Conservation (phyloP, 441 rosid species). For the Mallotus repandus region DNA sequence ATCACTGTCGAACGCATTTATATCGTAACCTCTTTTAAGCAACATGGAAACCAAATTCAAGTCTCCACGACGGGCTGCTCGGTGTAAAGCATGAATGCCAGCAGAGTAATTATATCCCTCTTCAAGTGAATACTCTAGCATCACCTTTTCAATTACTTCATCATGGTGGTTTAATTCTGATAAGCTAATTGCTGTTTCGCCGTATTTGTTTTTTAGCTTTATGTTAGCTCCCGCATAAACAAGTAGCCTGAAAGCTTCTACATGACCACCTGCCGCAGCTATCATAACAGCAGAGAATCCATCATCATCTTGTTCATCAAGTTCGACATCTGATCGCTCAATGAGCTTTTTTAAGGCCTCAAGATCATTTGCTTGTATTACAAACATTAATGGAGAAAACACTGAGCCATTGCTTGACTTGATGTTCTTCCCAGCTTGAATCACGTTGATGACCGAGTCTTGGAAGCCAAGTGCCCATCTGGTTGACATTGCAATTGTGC, state of each 20-base stretch:
- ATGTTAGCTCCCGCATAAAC: conserved; percentile 84
- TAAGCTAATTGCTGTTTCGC: conserved; percentile 63
- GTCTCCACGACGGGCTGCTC: conserved; percentile 83
- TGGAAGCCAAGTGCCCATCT: conserved; percentile 70
- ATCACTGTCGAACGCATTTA: conserved; percentile 61
- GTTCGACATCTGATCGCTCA: conserved; percentile 37
- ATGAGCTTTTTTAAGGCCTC: conserved; percentile 62
- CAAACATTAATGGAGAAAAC: conserved; percentile 62
- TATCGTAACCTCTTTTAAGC: conserved; percentile 58
- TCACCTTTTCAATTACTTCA: conserved; percentile 75
- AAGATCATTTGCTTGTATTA: conserved; percentile 56
- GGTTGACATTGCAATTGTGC: conserved; percentile 53
- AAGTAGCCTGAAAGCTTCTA: conserved; percentile 69
- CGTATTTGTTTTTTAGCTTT: conserved; percentile 60
- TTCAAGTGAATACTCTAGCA: conserved; percentile 86
- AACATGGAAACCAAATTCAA: conserved; percentile 56
- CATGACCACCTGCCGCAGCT: conserved; percentile 69
- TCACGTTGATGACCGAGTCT: conserved; percentile 50
- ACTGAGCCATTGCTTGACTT: conserved; percentile 54
- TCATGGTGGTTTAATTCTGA: conserved; percentile 59
- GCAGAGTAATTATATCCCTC: conserved; percentile 61
- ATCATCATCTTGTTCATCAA: conserved; percentile 76
- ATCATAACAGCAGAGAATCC: conserved; percentile 88
- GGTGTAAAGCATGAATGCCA: conserved; percentile 81
- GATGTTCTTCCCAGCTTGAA: conserved; percentile 51